phyloP scores from a whole-genome alignment of 805 yeast species.

The Kuraishia hungarica region DNA sequence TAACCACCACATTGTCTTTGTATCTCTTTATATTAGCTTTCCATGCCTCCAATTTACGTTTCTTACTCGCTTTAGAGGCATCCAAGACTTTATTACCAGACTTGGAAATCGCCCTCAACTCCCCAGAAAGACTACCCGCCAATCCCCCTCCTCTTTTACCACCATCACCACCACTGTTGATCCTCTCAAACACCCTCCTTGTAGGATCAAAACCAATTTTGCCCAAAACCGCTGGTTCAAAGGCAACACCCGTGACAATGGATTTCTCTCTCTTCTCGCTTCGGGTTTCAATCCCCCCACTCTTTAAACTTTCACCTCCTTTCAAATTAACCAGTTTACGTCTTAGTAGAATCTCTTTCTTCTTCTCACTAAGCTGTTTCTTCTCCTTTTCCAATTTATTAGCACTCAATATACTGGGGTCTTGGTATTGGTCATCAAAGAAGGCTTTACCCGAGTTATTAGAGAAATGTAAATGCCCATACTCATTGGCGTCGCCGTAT shows the following conservation, averaged over 20 bases:
- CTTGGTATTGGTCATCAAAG: slow-evolving; percentile 38
- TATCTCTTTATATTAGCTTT: not conserved
- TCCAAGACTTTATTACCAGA: not conserved
- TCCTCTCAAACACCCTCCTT: slow-evolving; percentile 11
- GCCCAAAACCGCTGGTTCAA: slow-evolving; percentile 12
- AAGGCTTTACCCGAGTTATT: slow-evolving; percentile 39
- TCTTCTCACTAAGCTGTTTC: slow-evolving; percentile 19
- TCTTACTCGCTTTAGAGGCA: not conserved
- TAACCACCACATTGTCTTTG: not conserved
- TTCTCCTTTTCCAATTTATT: slow-evolving; percentile 24
- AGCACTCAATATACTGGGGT: slow-evolving; percentile 35
- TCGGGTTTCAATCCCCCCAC: slow-evolving; percentile 10
- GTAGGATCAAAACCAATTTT: slow-evolving; percentile 23
- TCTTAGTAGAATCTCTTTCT: slow-evolving; percentile 20
- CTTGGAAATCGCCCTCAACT: not conserved
- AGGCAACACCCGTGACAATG: slow-evolving; percentile 18
- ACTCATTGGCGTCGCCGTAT: not conserved
- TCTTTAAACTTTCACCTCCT: slow-evolving; percentile 14
- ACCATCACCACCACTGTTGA: not conserved
- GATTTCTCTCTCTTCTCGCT: slow-evolving; percentile 12
- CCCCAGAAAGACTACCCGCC: not conserved
- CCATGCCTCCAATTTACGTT: not conserved
- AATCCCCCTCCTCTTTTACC: not conserved
- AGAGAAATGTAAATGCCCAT: slow-evolving; percentile 32
- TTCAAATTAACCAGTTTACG: slow-evolving; percentile 20